A percentile compares a stretch with the other conserved stretches of the same genome.
These are phyloP conservation scores for Cyclostephanos tholiformis DNA, from an alignment of 108 stramenopile species.

Conservation along the genomic window DNA sequence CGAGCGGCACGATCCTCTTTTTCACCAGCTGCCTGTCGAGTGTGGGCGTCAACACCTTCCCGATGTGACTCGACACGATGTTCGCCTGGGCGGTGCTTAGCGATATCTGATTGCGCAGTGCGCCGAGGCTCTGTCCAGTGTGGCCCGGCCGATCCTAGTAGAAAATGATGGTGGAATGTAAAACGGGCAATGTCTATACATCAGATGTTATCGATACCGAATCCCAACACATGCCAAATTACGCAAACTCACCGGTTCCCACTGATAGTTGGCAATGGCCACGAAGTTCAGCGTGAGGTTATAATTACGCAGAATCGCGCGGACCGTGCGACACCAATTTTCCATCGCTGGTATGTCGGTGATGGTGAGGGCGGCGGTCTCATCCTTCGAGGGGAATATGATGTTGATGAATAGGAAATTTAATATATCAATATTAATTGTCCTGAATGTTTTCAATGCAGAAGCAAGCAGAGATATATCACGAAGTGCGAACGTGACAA, in stretches of 20 bases:
- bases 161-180: too few relatives aligned
- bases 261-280: constrained; percentile 39
- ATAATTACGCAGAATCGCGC: constrained; percentile 23
- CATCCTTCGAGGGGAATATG: too few relatives aligned
- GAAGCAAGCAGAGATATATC: too few relatives aligned
- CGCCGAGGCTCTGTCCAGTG: constrained; percentile 32
- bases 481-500: too few relatives aligned
- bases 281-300: constrained; percentile 39
- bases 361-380: constrained; percentile 24
- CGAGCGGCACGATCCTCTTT: constrained; percentile 18
- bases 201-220: too few relatives aligned
- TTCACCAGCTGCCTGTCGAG: constrained; percentile 35
- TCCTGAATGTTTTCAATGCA: too few relatives aligned
- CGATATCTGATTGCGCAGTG: constrained; percentile 39
- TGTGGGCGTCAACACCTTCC: constrained; percentile 31
- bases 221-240: too few relatives aligned
- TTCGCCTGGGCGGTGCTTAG: constrained; percentile 37
- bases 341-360: constrained; percentile 27
- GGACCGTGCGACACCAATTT: constrained; percentile 30
- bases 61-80: constrained; percentile 36
- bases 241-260: too few relatives aligned
- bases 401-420: too few relatives aligned
- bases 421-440: too few relatives aligned
- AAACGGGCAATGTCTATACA: too few relatives aligned
- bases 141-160: constrained; percentile 43